Evolutionary conservation across 202 grass and related monocot genomes (phyloP).

Genomic region (Bolboschoenoplectus hybrid): DNA sequence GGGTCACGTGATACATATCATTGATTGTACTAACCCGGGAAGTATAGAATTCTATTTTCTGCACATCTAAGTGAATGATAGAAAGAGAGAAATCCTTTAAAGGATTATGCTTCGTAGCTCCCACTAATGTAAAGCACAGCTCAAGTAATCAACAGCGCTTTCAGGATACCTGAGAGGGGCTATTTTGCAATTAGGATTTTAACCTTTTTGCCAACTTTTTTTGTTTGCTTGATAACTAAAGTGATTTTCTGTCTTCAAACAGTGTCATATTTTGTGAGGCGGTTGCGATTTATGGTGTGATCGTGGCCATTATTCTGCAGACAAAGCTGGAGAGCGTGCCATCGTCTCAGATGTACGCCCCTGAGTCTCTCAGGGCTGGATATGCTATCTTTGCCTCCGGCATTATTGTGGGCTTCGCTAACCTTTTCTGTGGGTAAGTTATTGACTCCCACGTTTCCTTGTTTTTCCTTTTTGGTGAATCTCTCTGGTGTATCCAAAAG

Average conservation of each 20-base stretch:
- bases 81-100: not conserved
- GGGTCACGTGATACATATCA: not conserved
- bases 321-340: slow-evolving; percentile 97
- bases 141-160: slow-evolving; percentile 24
- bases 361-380: slow-evolving; percentile 95
- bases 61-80: not conserved
- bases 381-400: slow-evolving; percentile 98
- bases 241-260: slow-evolving; percentile 39
- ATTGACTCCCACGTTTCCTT: slow-evolving; percentile 25
- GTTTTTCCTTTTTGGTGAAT: slow-evolving; percentile 16
- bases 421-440: slow-evolving; percentile 90
- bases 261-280: slow-evolving; percentile 99
- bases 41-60: not conserved
- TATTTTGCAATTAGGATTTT: slow-evolving; percentile 4
- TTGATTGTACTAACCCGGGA: not conserved
- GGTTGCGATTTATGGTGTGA: slow-evolving; percentile 98
- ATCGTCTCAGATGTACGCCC: slow-evolving; percentile 55
- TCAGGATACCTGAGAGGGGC: not conserved
- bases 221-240: not conserved
- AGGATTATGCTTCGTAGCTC: slow-evolving; percentile 28
- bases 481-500: not conserved
- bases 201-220: slow-evolving; percentile 24
- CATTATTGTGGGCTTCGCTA: slow-evolving; percentile 93
- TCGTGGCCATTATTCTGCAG: slow-evolving; percentile 97
- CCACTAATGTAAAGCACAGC: not conserved